Evolutionary conservation across 805 yeast genomes (phyloP), one percentile per base, ranked within the genome.

Genomic region (Candida odintsovae): DNA sequence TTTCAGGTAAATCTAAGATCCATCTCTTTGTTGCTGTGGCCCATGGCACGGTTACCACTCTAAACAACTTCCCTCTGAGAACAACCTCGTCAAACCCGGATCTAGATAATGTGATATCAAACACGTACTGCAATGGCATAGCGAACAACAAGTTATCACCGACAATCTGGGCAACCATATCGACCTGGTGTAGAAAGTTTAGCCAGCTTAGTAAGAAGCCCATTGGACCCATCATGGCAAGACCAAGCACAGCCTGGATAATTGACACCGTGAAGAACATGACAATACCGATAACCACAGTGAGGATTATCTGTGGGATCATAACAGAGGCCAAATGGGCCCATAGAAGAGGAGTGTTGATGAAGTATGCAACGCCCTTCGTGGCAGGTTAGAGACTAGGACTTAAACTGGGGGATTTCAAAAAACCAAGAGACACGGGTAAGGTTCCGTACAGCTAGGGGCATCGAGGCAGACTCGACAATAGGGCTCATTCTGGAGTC

Each of bases 291-390:
- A 43, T 37, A 16, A 16, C 12, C 2, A 28, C 3, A 13, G 31
- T 35, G 11, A 43, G 33, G 18, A 37, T 12, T 7, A 38, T 3
- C 13, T 38, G 38, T 9, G 45, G 45, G 16, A 43, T 38, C 6
- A 38, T 12, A 7, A 43, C 25, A 4, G 45, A 23, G 6, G 38
- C 11, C 18, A 43, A 37, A 38, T 43, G 38, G 13, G 45, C 41
- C 45, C 45, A 43, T 12, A 43, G 41, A 5, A 19, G 16, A 12
- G 38, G 29, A 31, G 38, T 37, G 12, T 21, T 28, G 13, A 43
- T 15, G 20, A 43, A 43, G 41, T 43, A 43, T 3, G 38, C 29
- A 8, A 43, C 29, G 9, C 45, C 45, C 45, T 43, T 16, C 23
- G 5, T 33, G n/a, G 3, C 7, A 7, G 11, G n/a, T 28, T 13